Evolutionary conservation across 352 stramenopile species (phyloP).

Genomic region (Globisporangium uncinulatum): DNA sequence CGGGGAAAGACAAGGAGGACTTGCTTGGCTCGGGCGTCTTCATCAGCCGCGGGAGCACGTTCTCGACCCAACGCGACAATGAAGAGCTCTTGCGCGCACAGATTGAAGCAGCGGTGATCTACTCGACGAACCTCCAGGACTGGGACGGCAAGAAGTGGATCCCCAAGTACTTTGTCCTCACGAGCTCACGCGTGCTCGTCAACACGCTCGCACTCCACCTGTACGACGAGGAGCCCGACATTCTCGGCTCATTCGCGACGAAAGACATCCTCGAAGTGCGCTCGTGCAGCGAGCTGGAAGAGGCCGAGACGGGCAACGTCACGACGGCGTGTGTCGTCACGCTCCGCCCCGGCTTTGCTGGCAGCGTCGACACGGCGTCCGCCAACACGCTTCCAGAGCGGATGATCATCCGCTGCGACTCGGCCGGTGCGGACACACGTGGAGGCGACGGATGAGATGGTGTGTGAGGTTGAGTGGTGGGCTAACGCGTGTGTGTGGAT

Average conservation of each 20-base stretch:
- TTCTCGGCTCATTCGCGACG: conserved; percentile 72
- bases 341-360: conserved; percentile 17
- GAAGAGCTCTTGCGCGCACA: conserved; percentile 78
- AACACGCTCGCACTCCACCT: conserved; percentile 78
- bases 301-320: conserved; percentile 45
- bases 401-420: conserved; percentile 79
- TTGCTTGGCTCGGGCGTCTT: conserved; percentile 70
- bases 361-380: conserved; percentile 6
- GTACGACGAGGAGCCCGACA: conserved; percentile 85
- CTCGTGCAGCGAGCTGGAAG: conserved; percentile 69
- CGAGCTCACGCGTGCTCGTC: conserved; percentile 69
- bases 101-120: conserved; percentile 76
- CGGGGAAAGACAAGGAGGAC: conserved; percentile 69
- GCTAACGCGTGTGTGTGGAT: neutral
- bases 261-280: conserved; percentile 81
- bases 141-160: conserved; percentile 87
- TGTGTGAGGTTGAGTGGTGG: conserved; percentile 1
- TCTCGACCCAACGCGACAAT: conserved; percentile 80
- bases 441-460: neutral
- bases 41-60: conserved; percentile 82
- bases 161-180: conserved; percentile 86
- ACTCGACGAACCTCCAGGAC: conserved; percentile 81
- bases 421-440: conserved; percentile 40
- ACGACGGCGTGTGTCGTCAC: conserved; percentile 64
- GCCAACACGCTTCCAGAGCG: conserved; percentile 30